Base-by-base conservation (phyloP, 345 rosid genomes). In the Clarkia xantiana region DNA sequence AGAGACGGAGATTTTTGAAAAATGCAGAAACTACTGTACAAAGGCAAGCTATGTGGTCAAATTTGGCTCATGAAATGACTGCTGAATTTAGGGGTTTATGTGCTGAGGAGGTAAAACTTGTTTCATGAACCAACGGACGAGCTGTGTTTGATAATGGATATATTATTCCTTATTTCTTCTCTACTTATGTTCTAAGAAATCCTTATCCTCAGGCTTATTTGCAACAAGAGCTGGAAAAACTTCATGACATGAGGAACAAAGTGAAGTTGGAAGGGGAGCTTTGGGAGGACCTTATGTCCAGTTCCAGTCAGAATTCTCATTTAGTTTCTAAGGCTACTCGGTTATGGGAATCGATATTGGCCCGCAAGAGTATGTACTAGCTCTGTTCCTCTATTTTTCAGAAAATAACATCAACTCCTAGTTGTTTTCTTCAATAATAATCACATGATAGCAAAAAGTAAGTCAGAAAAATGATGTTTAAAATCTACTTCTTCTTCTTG, bases 71-170 rank as follows among this genome's bases (percentile, higher is more conserved):
- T 73, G 96, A 91, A 74, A 86, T 91, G 99, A 91, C 99, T 55
- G 99, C 94, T 49, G 99, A 91, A 60, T 91, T 91, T 62, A 93
- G 99, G 75, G 90, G 99, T 58, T 88, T 91, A 55, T 91, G 99
- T 70, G 99, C 99, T 49, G 99, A 91, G 70, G 99, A 91, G 96
- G 99, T 87, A 65, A 51, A 25, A 50, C 42, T 58, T 56, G 23
- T 53, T 42, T 13, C 14, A 55, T 52, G 20, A 47, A 46, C 18
- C 42, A 44, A 29, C 53, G 25, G 11, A 7, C 7, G 54, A 29
- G 22, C 4, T 29, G 18, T 43, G 0, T 11, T n/a, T 9, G 44
- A 46, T 52, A 40, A 22, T 49, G 44, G 10, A 12, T 45, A 29
- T 54, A 23, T 46, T 16, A 47, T 14, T n/a, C n/a, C n/a, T n/a